Conservation (phyloP, 495 filamentous ascomycete genomes). For the Penicillium pancosmium region DNA sequence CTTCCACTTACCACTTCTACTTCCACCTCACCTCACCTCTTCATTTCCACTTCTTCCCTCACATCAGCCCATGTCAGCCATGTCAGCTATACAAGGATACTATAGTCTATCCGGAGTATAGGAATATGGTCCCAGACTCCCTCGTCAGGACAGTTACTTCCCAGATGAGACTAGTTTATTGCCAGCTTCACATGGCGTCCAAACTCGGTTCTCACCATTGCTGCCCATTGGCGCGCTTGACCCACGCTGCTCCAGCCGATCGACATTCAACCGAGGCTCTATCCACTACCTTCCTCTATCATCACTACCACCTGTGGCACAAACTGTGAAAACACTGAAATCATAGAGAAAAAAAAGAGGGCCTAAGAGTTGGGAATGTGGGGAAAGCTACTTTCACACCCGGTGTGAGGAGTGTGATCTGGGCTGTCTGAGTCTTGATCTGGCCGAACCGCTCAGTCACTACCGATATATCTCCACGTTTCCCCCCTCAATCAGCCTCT, state of each 20-base stretch:
- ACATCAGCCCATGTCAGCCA: too few relatives aligned
- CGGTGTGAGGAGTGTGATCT: neutral
- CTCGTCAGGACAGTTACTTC: conserved; percentile 9
- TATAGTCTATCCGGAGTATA: neutral
- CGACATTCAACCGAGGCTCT: conserved; percentile 17
- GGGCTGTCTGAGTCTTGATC: neutral
- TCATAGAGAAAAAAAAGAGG: neutral
- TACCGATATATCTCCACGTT: neutral
- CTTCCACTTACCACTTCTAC: neutral
- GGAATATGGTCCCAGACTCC: neutral
- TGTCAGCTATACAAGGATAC: too few relatives aligned
- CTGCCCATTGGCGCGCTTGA: neutral
- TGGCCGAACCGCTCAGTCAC: conserved; percentile 45
- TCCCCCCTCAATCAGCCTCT: neutral
- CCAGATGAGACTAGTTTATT: conserved; percentile 1
- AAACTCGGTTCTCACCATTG: conserved; percentile 20
- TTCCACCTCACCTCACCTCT: neutral
- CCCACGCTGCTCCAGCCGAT: neutral
- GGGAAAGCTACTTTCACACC: neutral
- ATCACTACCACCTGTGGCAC: too few relatives aligned
- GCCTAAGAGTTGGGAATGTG: neutral
- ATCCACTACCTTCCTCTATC: neutral
- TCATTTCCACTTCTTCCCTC: neutral
- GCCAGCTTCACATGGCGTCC: conserved; percentile 26
- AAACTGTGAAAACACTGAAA: neutral